Evolutionary conservation across 805 yeast species (phyloP), one percentile per base, ranked within the genome.

Genomic region (Blastobotrys mokoenaii): DNA sequence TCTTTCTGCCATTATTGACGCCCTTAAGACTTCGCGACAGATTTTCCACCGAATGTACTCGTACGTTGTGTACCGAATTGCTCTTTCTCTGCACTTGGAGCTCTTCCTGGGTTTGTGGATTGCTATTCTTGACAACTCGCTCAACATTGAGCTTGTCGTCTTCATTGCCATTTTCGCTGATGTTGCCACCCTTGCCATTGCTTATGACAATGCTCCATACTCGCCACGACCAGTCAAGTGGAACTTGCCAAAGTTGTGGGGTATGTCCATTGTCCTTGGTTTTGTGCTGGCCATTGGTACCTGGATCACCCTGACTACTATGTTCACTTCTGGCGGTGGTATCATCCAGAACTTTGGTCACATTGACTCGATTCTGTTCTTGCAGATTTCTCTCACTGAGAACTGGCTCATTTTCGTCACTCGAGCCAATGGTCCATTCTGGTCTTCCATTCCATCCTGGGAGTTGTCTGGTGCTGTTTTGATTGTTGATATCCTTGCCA

Each of bases 1-100:
- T 71, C 69, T 74, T 58, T 73, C 79, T 60, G 79, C 80, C 47
- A 74, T 74, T 56, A 74, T 75, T 61, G 80, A 74, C 64, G 79
- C 80, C 50, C 63, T 74, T 29, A 88, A 88, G 81, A 87, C 95
- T 63, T 85, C 95, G 54, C 79, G 96, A 73, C 95, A 86, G 73
- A 86, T 86, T 81, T 86, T 86, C 95, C 96, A 88, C 89, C 84
- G 96, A 77, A 88, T 88, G 96, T 87, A 88, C 80, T 79, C 96
- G 60, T 88, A 88, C 72, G 95, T 88, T 73, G 95, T 87, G 63
- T 88, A 88, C 89, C 89, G 96, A 78, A 88, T 88, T 70, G 96
- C 96, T 66, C 74, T 87, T 67, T 88, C 96, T 52, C 77, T 87
- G 65, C 96, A 87, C 74, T 82, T 87, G 77, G 96, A 88, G 74